Percentiles rank a stretch among this genome's conserved stretches.
These are phyloP conservation scores for Pseudovirgaria hyperparasitica DNA, from an alignment of 2,329 filamentous ascomycete species.

Conservation along the genomic window DNA sequence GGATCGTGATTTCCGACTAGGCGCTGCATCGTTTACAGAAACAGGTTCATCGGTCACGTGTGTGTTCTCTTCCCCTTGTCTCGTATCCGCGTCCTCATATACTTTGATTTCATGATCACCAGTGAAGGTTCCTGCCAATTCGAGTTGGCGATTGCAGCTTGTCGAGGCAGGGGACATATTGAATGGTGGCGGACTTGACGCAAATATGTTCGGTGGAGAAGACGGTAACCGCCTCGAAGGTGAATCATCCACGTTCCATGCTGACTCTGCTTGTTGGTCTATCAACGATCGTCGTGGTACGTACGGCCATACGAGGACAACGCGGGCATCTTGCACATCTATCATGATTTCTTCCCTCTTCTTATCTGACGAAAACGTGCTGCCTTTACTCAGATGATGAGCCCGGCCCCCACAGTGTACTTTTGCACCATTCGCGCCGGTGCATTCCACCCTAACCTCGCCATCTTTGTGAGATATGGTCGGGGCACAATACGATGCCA, in stretches of 20 bases:
- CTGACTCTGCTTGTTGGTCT: constrained; percentile 45
- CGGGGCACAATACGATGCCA: constrained; percentile 68
- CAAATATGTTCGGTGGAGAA: constrained; percentile 21
- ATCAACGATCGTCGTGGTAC: constrained; percentile 32
- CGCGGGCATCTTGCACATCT: constrained; percentile 84
- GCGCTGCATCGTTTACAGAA: constrained; percentile 14
- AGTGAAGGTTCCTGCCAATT: constrained; percentile 3
- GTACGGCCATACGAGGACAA: constrained; percentile 78
- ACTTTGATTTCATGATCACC: constrained; percentile 15
- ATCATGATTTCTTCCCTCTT: constrained; percentile 85
- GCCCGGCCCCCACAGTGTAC: constrained; percentile 81
- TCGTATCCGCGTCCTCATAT: constrained; percentile 25
- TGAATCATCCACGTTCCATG: constrained; percentile 45
- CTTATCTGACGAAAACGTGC: constrained; percentile 81
- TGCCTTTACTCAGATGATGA: constrained; percentile 76
- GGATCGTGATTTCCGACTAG: constrained; percentile 16
- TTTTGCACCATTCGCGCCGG: constrained; percentile 92
- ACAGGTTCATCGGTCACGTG: too few relatives aligned
- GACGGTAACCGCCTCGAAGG: constrained; percentile 21
- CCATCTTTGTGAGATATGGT: constrained; percentile 55
- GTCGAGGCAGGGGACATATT: too few relatives aligned
- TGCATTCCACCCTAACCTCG: constrained; percentile 77
- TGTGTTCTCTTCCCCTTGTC: constrained; percentile 13
- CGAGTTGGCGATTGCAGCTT: too few relatives aligned
- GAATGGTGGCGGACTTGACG: too few relatives aligned